phyloP scores from a whole-genome alignment of 305 asterid genomes.

The Caryopteris hybrid region DNA sequence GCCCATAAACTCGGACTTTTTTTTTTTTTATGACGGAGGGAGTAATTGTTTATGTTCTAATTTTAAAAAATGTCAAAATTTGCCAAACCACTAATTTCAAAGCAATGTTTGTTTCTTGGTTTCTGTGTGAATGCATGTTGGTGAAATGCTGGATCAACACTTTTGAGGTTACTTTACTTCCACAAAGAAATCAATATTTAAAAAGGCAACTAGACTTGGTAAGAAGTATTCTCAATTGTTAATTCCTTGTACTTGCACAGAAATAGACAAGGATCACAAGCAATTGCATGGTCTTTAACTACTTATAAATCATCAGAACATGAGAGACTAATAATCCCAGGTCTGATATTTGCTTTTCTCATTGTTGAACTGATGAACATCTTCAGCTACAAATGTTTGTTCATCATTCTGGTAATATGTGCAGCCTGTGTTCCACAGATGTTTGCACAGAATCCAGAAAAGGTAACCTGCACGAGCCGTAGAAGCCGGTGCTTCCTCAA shows the following conservation, averaged over 20 bases:
- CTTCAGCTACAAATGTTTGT: neutral
- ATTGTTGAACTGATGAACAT: neutral
- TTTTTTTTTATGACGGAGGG: too few species aligned
- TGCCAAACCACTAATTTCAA: too few species aligned
- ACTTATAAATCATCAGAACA: neutral
- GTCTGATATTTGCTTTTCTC: neutral
- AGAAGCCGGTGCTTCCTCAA: slow-evolving; percentile 31
- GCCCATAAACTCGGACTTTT: too few species aligned
- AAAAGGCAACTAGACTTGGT: neutral
- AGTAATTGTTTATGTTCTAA: too few species aligned
- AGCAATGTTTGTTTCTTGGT: too few species aligned
- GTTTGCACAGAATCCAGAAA: slow-evolving; percentile 1
- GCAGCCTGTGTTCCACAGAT: neutral
- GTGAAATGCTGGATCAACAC: too few species aligned
- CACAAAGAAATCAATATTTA: neutral
- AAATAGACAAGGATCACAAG: neutral
- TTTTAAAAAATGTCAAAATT: too few species aligned
- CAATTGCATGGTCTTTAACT: neutral
- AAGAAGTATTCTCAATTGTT: too few species aligned
- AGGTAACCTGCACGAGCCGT: slow-evolving; percentile 18
- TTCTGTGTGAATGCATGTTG: slow-evolving; percentile 8
- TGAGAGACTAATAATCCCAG: neutral
- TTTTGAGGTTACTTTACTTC: neutral
- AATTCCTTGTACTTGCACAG: neutral
- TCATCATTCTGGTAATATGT: slow-evolving; percentile 4